Base-by-base conservation (phyloP, 2,329 filamentous ascomycete species). In the Lachnellula subtilissima region DNA sequence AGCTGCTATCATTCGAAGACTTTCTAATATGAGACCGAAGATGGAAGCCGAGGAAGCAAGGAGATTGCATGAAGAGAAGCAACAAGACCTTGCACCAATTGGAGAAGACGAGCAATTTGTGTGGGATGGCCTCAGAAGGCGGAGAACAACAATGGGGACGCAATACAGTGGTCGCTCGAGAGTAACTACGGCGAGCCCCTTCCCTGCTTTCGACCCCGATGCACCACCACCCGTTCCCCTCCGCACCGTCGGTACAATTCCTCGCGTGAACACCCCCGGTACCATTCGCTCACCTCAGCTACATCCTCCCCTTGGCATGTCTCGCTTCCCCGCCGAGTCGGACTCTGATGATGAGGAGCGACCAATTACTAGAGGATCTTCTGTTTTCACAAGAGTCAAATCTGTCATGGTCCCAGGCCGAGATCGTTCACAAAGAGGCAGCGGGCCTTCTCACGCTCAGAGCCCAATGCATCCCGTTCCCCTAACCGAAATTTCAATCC, bases 271-370 rank as follows among this genome's bases (percentile, higher is more conserved):
- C 28, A 32, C 28, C 28, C 51, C 57, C 5, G 45, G 22, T 28
- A 25, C 23, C 6, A 7, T 14, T 54, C 9, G 50, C 56, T 17
- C 53, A 46, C n/a, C 60, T 53, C 61, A 45, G 53, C 74, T 19
- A 0, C 89, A 94, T 67, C 89, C 88, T 1, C 91, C 91, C 0
- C 75, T 96, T 8, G 93, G 93, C 48, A 95, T 96, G 89, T 89
- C 91, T 0, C 84, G 83, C 37, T 89, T 96, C 68, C 91, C 91
- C 0, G 79, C 81, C 17, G 81, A 86, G 9, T 81, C 86, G 19
- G 83, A 86, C 53, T 75, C 83, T 11, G 76, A 79, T 11, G 76
- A 79, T 42, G 74, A 79, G 57, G 73, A 82, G 35, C 73, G 76
- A 48, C 77, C 77, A 37, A 73, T 72, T 37, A 76, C 76, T 1